A percentile compares a stretch with the other conserved stretches of the same genome.
phyloP scores from a whole-genome alignment of 1,284 basidiomycete species.

The Malassezia equina region DNA sequence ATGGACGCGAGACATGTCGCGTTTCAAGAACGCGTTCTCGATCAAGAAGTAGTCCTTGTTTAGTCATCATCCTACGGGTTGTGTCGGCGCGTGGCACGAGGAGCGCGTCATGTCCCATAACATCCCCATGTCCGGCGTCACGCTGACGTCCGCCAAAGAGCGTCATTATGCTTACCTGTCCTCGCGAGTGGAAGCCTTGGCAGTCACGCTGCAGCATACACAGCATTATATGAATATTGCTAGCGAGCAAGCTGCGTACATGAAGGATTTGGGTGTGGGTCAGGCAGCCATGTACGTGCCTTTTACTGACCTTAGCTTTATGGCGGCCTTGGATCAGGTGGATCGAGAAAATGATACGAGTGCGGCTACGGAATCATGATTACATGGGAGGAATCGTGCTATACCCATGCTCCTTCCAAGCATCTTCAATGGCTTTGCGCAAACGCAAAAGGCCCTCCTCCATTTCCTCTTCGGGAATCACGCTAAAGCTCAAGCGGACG shows the following conservation, averaged over 20 bases:
- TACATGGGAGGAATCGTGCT: constrained; percentile 7
- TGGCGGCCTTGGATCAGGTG: constrained; percentile 18
- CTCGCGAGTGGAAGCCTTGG: constrained; percentile 10
- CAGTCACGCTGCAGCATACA: constrained; percentile 12
- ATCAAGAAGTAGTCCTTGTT: constrained; percentile 24
- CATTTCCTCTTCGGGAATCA: constrained; percentile 32
- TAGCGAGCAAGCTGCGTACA: constrained; percentile 19
- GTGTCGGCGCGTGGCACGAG: neutral
- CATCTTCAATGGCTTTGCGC: constrained; percentile 27
- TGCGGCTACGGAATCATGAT: neutral
- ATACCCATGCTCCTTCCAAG: constrained; percentile 33
- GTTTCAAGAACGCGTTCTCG: constrained; percentile 18
- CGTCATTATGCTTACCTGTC: constrained; percentile 18
- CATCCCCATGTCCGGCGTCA: constrained; percentile 1
- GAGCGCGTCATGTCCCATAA: neutral
- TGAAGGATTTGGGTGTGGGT: constrained; percentile 14
- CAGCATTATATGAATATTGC: constrained; percentile 17
- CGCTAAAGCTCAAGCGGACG: constrained; percentile 39
- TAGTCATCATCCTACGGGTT: neutral
- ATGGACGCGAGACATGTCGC: neutral
- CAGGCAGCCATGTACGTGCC: constrained; percentile 8
- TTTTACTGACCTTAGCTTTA: constrained; percentile 10
- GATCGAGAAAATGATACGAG: constrained; percentile 12
- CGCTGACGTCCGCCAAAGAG: constrained; percentile 14
- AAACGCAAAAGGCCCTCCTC: constrained; percentile 33